Percentiles rank a stretch among this genome's conserved stretches.
Conservation (phyloP, 805 yeast species). For the Hagleromyces aurorensis region DNA sequence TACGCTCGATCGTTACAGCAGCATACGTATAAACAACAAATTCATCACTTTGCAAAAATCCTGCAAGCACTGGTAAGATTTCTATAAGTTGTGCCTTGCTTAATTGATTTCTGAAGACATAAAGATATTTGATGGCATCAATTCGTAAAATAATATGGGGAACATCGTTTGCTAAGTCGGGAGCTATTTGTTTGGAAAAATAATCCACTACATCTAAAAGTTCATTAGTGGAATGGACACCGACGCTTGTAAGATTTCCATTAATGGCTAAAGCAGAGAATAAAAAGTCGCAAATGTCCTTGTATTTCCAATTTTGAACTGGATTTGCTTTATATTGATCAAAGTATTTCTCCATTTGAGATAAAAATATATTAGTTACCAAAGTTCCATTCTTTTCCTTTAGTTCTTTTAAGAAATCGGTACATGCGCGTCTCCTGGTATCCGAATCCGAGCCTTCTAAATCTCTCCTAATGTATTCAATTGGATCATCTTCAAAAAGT, state of each 20-base stretch:
- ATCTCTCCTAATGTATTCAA: conserved; percentile 85
- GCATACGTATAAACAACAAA: conserved; percentile 90
- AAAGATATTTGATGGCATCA: conserved; percentile 87
- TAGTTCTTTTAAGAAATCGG: conserved; percentile 82
- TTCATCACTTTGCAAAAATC: conserved; percentile 55
- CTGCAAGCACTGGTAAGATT: conserved; percentile 69
- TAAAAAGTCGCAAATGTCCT: conserved; percentile 78
- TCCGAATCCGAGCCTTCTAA: conserved; percentile 93
- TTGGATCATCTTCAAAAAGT: conserved; percentile 93
- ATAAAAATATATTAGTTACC: conserved; percentile 68
- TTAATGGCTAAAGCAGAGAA: conserved; percentile 88
- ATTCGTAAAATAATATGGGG: conserved; percentile 75
- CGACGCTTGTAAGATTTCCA: conserved; percentile 78
- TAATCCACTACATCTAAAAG: conserved; percentile 81
- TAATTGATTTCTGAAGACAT: conserved; percentile 85
- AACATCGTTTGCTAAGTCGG: conserved; percentile 56
- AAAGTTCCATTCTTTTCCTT: conserved; percentile 68
- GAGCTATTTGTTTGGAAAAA: conserved; percentile 72
- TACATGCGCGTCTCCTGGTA: conserved; percentile 86
- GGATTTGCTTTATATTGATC: conserved; percentile 38
- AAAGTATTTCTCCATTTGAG: conserved; percentile 62
- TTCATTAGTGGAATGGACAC: conserved; percentile 79
- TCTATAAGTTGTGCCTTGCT: conserved; percentile 76
- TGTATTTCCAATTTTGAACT: conserved; percentile 64
- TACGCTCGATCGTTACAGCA: conserved; percentile 85